Evolutionary conservation across 1,139 yeast genomes (phyloP), one percentile per base, ranked within the genome.

Genomic region (Suhomyces wounanorum): DNA sequence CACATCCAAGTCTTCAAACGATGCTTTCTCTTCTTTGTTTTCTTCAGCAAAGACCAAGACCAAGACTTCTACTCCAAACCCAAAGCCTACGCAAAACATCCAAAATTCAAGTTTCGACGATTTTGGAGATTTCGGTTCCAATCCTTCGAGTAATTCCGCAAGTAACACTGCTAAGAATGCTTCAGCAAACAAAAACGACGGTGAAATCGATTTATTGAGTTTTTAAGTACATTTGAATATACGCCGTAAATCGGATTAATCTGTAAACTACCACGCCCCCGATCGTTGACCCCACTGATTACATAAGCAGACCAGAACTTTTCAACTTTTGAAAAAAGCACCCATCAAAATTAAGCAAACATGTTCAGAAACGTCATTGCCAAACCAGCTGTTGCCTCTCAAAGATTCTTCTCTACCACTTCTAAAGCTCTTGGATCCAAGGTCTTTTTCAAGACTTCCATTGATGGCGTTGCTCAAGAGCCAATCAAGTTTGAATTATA

Each of bases 11-110:
- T 63, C 71, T 31, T 57, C 77, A 9, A 78, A 78, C 56, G 96
- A 89, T 68, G 95, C 95, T 0, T 91, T 91, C 68, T 88, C 96
- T 35, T 85, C 90, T 17, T 75, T 91, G 58, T 89, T 94, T 74
- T 77, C 85, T 16, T 70, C 85, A 17, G 96, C 96, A 9, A 83
- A 86, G 62, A 68, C 85, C 25, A 75, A 73, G 54, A 52, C 62
- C 16, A 50, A 61, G 48, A 37, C 50, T 50, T 45, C 35, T 7
- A 33, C 30, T 10, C 23, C 40, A 38, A 45, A 39, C 13, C 60
- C 42, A 44, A 41, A 43, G 26, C 54, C 53, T 45, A 56, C 35
- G 18, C 40, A 43, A 31, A 36, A 28, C 23, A 18, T 7, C n/a
- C 48, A 47, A 8, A 31, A 31, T 7, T 39, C 44, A 14, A 46